Base-by-base conservation (phyloP, 176 grass and related monocot species). In the Themeda triandra region DNA sequence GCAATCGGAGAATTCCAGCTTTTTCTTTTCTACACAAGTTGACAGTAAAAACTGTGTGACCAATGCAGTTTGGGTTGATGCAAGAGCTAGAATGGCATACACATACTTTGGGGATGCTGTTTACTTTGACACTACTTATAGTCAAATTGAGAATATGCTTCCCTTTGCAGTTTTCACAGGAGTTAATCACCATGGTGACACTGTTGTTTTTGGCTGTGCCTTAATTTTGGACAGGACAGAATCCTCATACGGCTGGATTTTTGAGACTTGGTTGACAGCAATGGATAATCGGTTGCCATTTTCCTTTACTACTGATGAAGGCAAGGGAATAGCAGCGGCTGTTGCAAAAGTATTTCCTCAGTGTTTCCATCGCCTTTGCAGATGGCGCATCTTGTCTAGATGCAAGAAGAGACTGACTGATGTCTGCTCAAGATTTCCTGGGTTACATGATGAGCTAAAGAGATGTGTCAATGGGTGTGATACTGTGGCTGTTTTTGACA, bases 391-490 rank as follows among this genome's bases (percentile, higher is more conserved):
- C 78, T 91, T 98, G 60, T 90, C 96, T 63, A 93, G 91, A 86
- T 98, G 93, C 76, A 95, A 92, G 87, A 98, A 91, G 85, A 95
- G 88, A 83, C 69, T 98, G 6, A 92, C 87, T 80, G 96, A 95
- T 89, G 75, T 90, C 36, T 92, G 85, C 87, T 63, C 62, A 35
- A 92, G 79, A 73, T 92, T 87, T 85, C 89, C 91, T 49, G 69
- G 58, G 66, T 81, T 98, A 49, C 91, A 94, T 90, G 89, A 82
- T 40, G 93, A 98, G 75, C 71, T 98, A 30, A 95, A 93, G 76
- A 88, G 71, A 87, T 93, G 89, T 63, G 66, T 98, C 15, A 95
- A 95, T 19, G 89, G 85, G 41, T 90, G 87, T 54, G 89, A 90
- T 73, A 89, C 80, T 33, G 45, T 82, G 54, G 77, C 87, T 62